Evolutionary conservation across 2,329 filamentous ascomycete species (phyloP).

Genomic region (Rhytidhysteron rufulum): DNA sequence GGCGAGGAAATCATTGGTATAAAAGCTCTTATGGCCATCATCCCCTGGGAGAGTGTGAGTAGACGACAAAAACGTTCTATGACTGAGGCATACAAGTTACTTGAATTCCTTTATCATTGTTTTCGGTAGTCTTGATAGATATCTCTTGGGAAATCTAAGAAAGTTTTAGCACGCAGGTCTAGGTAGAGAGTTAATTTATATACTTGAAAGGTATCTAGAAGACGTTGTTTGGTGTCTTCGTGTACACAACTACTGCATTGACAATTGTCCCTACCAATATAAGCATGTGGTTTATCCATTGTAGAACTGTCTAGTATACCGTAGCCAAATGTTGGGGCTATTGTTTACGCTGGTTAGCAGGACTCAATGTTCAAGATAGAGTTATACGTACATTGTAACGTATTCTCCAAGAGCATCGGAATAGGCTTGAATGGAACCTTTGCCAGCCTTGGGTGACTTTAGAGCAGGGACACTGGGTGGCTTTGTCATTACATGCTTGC

Average conservation of each 20-base stretch:
- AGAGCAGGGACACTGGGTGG: not conserved
- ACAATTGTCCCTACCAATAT: slow-evolving; percentile 62
- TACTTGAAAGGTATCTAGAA: slow-evolving; percentile 65
- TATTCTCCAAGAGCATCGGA: not conserved
- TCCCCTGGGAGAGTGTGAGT: slow-evolving; percentile 33
- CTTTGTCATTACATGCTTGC: not conserved
- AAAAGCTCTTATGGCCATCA: slow-evolving; percentile 66
- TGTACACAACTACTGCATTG: slow-evolving; percentile 65
- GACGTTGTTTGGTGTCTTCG: slow-evolving; percentile 65
- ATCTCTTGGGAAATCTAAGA: slow-evolving; percentile 26
- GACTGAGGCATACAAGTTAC: slow-evolving; percentile 21
- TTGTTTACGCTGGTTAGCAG: not conserved
- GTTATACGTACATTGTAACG: slow-evolving; percentile 1
- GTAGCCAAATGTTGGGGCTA: slow-evolving; percentile 20
- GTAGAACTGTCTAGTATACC: too few species aligned
- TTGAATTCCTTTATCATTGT: slow-evolving; percentile 10
- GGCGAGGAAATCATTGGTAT: slow-evolving; percentile 59
- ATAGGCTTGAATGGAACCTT: not conserved
- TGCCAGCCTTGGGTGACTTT: not conserved
- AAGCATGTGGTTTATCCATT: too few species aligned
- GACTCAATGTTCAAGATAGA: not conserved
- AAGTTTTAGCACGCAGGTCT: slow-evolving; percentile 3
- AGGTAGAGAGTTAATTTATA: slow-evolving; percentile 6
- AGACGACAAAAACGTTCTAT: slow-evolving; percentile 3
- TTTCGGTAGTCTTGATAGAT: slow-evolving; percentile 13